phyloP scores from a whole-genome alignment of 192 early-diverging fungal species.

The Mortierella claussenii region DNA sequence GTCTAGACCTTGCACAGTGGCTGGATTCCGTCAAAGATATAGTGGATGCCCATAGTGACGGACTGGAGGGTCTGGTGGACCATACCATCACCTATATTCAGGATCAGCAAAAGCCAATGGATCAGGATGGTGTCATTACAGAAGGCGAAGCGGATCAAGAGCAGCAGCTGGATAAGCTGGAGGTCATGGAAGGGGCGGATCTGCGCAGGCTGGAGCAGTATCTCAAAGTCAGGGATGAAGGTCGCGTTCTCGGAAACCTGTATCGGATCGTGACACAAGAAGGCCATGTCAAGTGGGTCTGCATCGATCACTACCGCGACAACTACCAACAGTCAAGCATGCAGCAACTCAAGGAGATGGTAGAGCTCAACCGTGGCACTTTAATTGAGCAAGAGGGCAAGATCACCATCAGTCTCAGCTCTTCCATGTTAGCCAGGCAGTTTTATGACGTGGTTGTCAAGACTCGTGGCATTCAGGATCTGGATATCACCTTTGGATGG shows the following conservation, averaged over 20 bases:
- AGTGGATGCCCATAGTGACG: too few species aligned
- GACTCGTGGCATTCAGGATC: conserved; percentile 3
- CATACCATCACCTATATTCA: too few species aligned
- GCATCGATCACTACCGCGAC: too few species aligned
- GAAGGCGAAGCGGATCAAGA: too few species aligned
- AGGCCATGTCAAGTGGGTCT: too few species aligned
- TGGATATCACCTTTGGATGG: conserved; percentile 11
- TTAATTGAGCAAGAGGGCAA: neutral
- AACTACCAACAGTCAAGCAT: too few species aligned
- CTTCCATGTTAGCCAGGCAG: neutral
- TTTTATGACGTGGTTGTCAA: neutral
- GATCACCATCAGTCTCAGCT: neutral
- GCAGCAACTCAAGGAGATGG: too few species aligned
- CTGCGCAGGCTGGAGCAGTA: neutral
- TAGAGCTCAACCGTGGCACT: too few species aligned
- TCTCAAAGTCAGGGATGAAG: neutral
- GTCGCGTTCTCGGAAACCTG: neutral
- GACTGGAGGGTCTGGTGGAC: too few species aligned
- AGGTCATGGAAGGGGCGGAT: neutral
- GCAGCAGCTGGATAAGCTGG: neutral
- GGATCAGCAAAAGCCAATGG: too few species aligned
- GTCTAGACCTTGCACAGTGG: neutral
- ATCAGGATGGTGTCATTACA: too few species aligned
- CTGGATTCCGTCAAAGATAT: neutral
- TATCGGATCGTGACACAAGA: neutral